Conservation (phyloP, 331 rosid species). For the Arachis monticola region DNA sequence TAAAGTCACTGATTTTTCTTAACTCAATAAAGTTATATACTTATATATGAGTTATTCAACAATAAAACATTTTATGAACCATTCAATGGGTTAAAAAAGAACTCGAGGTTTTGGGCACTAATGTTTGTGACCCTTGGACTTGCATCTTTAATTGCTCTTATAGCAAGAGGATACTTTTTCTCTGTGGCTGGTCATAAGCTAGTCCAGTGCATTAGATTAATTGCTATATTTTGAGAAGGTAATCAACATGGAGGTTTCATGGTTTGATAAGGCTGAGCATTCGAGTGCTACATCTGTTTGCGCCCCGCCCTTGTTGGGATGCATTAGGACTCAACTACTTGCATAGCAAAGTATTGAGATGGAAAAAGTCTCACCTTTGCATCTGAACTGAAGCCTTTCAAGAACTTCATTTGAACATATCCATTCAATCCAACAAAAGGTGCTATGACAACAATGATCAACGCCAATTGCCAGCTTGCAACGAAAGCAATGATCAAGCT, state of each 20-base stretch:
- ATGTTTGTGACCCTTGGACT: constrained; percentile 36
- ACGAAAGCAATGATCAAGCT: constrained; percentile 72
- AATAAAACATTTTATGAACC: too few species aligned
- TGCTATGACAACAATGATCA: constrained; percentile 54
- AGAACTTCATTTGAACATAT: constrained; percentile 55
- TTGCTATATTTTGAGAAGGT: constrained; percentile 50
- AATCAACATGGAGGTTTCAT: constrained; percentile 57
- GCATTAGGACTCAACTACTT: constrained; percentile 56
- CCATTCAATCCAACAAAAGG: constrained; percentile 68
- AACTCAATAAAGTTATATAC: background rate
- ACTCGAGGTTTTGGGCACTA: too few species aligned
- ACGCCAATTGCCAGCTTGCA: constrained; percentile 73
- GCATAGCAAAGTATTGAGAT: constrained; percentile 53
- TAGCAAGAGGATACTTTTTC: constrained; percentile 63
- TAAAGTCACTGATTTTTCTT: background rate
- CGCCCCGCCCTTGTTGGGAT: constrained; percentile 71
- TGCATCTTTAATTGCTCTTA: constrained; percentile 49
- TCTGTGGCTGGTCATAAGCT: constrained; percentile 69
- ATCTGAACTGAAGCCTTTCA: constrained; percentile 70
- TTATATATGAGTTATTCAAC: background rate
- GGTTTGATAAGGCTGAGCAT: constrained; percentile 79
- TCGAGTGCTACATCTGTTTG: constrained; percentile 75
- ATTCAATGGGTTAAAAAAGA: too few species aligned
- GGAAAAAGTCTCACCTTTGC: constrained; percentile 75
- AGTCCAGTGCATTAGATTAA: constrained; percentile 62